Conservation (phyloP, 73 alveolate genomes). For the Durusdinium trenchii region DNA sequence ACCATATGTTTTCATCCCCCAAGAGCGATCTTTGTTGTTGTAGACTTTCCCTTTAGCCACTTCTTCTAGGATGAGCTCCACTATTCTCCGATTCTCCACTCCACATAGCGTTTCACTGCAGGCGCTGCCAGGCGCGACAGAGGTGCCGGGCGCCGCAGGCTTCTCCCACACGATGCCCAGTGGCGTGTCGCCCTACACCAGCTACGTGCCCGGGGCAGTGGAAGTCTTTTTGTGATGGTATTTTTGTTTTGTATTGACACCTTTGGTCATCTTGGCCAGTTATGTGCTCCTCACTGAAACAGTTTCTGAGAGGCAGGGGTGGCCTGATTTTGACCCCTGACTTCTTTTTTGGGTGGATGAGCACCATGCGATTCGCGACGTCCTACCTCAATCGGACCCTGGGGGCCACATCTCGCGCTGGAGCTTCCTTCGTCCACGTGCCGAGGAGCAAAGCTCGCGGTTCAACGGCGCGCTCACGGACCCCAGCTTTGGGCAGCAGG, state of each 20-base stretch:
- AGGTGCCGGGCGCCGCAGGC: constrained; percentile 36
- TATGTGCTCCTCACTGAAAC: too few relatives aligned
- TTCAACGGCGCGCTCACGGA: constrained; percentile 70
- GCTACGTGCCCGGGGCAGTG: constrained; percentile 47
- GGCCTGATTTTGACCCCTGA: too few relatives aligned
- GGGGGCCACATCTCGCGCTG: too few relatives aligned
- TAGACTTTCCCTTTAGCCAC: too few relatives aligned
- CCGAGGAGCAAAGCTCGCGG: constrained; percentile 86
- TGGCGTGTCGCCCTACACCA: constrained; percentile 86
- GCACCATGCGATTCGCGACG: background rate
- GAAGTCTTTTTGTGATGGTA: too few relatives aligned
- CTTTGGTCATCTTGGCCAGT: too few relatives aligned
- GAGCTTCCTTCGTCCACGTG: background rate
- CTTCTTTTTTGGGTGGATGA: too few relatives aligned
- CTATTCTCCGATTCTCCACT: background rate
- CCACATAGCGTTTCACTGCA: background rate
- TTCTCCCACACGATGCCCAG: background rate
- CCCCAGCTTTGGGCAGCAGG: constrained; percentile 29
- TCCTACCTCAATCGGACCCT: background rate
- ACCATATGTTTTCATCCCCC: too few relatives aligned
- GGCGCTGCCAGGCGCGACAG: constrained; percentile 53
- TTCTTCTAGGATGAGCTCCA: background rate
- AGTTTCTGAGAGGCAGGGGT: too few relatives aligned
- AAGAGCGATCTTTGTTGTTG: too few relatives aligned
- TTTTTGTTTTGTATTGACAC: too few relatives aligned